Base-by-base conservation (phyloP, 176 grass and related monocot genomes). In the Musa troglodytarum region DNA sequence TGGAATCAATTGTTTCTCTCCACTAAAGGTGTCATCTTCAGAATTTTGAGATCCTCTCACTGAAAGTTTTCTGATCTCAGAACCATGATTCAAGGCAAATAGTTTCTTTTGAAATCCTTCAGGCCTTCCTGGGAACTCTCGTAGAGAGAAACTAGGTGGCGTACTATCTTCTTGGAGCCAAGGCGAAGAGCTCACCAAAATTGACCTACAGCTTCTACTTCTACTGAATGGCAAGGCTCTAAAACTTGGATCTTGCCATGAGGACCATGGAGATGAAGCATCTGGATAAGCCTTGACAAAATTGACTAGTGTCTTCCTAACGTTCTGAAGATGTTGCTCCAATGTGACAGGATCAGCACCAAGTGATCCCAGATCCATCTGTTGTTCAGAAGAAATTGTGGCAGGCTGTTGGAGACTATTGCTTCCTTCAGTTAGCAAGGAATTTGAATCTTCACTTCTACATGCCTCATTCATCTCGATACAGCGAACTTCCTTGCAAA, bases 401-500 rank as follows among this genome's bases (percentile, higher is more conserved):
- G 79, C 72, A 0, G 19, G 54, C 57, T 80, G 68, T 77, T 74
- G 79, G 52, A 84, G 59, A 78, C 63, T 86, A 80, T 83, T 90
- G 77, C 68, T 85, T 63, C 53, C 80, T 61, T 81, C 61, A 75
- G 62, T 85, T 75, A 75, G 73, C 1, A 80, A 72, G n/a, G 62
- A 79, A 52, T 81, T 65, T 74, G 83, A 78, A 81, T 76, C 57
- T 80, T 72, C 77, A 68, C 74, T 85, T 78, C 70, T 63, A 59
- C 54, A 69, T 29, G 78, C 80, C 73, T 86, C 86, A 81, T 83
- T 79, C 55, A 78, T 86, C 78, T 98, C 95, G 55, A 98, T 85
- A 52, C 95, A 98, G 49, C 81, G 78, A 51, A 98, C 90, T 87
- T 97, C 93, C 80, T 97, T 92, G 84, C 90, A 97, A 77, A 87